Evolutionary conservation across 2,329 filamentous ascomycete species (phyloP), one percentile per base, ranked within the genome.

Genomic region (Epichloe baconii): DNA sequence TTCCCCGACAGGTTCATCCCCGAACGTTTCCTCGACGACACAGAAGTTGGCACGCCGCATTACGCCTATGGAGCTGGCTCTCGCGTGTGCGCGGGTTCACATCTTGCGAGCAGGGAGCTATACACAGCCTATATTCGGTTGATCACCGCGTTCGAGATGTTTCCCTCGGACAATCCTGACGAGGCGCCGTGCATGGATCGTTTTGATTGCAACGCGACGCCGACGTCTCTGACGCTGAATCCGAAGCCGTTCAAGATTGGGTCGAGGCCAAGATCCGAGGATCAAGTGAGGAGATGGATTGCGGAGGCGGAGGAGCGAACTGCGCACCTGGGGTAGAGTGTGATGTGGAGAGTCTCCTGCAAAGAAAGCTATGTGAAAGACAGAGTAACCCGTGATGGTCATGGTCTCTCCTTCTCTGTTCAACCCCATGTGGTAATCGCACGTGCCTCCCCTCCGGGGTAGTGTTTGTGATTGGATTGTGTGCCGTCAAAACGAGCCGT

Each of bases 1-100:
- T 64, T 78, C 31, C 78, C 85, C 0, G 55, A 74, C 31, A 66
- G 70, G 6, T 88, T 89, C 63, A 70, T 79, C n/a, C 82, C 85
- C 0, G 84, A 88, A 56, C 77, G 85, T 26, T 89, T 84, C 61
- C 68, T 89, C 11, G 64, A 73, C 48, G 72, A 80, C 49, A 70
- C 67, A 21, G 76, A 67, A 70, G 47, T 68, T 0, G 79, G 79
- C 7, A 81, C 79, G 1, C 77, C 76, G 0, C 80, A 83, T 59
- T 82, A 79, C 58, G 77, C 68, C 10, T 84, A 80, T 54, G 80
- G 81, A 3, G 79, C 80, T 0, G 80, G 81, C 2, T 77, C 75
- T 2, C 71, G 80, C 38, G 82, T 83, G 74, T 84, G 80, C 59
- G 77, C 76, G 0, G 81, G 81, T 17, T 77, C 74, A 2, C 80